Base-by-base conservation (phyloP, 257 asterid genomes). In the Solanum chiquidenum region DNA sequence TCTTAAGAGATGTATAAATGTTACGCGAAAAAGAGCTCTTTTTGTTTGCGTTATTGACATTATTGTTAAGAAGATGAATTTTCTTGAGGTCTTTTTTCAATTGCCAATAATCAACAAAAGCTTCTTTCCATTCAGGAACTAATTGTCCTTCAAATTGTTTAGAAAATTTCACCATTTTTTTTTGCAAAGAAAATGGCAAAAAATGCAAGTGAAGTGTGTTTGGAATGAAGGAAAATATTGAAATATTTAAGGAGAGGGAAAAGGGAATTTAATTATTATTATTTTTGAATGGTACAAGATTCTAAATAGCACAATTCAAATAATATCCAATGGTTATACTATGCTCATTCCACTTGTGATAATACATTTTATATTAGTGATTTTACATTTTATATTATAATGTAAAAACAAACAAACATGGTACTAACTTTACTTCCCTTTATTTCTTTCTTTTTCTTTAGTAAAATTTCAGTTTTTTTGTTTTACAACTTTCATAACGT, bases 51-150 rank as follows among this genome's bases (percentile, higher is more conserved):
- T 73, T 89, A 34, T 23, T 55, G 3, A 33, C 83, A 71, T 34
- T 86, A 83, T 88, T 82, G 0, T 10, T 73, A 20, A 90, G 88
- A 79, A 89, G 89, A 60, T 91, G 92, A 76, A 94, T 91, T 91
- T 95, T 94, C 94, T 96, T 95, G 90, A 96, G 89, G 23, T 95
- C 95, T 87, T 91, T 93, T 89, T 96, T 96, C 73, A 96, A 95
- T 87, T 92, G 93, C 91, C 94, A 91, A 85, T 96, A 96, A 86
- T 96, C 99, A 25, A 96, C 98, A 76, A 95, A 96, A 40, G 98
- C 99, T 69, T 96, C 99, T 87, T 94, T 96, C 99, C 99, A 96
- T 91, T 96, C 99, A 2, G 98, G 98, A 71, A 96, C 93, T 74
- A 96, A 86, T 77, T 94, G 98, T 2, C 94, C 98, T 89, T 96